Conservation (phyloP, 2,329 filamentous ascomycete genomes). For the Ophiosphaerella herpotricha region DNA sequence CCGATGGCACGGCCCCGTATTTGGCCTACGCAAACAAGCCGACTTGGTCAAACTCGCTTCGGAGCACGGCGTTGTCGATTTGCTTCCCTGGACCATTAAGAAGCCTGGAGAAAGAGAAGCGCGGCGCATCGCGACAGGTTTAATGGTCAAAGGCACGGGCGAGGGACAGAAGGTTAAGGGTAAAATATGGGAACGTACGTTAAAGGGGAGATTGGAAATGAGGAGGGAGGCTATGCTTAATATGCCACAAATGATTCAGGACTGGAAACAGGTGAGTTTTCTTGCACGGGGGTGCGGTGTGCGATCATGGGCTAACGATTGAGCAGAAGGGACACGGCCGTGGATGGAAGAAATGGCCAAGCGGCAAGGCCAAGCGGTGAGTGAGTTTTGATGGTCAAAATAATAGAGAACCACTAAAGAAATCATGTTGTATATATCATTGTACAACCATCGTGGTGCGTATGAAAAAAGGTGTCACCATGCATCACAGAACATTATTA, state of each 20-base stretch:
- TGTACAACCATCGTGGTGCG: no score
- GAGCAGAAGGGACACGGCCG: conserved; percentile 69
- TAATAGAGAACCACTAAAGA: no score
- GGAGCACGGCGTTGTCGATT: conserved; percentile 76
- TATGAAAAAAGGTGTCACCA: no score
- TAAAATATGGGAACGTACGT: conserved; percentile 85
- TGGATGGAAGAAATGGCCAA: conserved; percentile 77
- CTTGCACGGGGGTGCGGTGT: no score
- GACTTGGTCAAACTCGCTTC: conserved; percentile 86
- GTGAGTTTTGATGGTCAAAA: no score
- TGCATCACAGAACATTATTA: background rate
- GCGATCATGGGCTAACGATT: background rate
- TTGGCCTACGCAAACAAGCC: conserved; percentile 84
- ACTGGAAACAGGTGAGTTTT: conserved; percentile 68
- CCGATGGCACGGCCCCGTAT: conserved; percentile 81
- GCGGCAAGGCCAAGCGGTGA: conserved; percentile 32
- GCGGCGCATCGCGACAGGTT: conserved; percentile 75
- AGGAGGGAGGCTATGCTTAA: conserved; percentile 89
- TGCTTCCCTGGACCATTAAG: conserved; percentile 79
- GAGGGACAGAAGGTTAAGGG: conserved; percentile 93
- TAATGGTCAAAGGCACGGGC: conserved; percentile 90
- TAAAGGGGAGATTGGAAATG: conserved; percentile 83
- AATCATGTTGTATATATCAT: no score
- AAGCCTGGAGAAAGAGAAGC: conserved; percentile 71
- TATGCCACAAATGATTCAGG: conserved; percentile 89